Evolutionary conservation across 148 eudicot genomes (phyloP), one percentile per base, ranked within the genome.

Genomic region (Polygonum maritimum): DNA sequence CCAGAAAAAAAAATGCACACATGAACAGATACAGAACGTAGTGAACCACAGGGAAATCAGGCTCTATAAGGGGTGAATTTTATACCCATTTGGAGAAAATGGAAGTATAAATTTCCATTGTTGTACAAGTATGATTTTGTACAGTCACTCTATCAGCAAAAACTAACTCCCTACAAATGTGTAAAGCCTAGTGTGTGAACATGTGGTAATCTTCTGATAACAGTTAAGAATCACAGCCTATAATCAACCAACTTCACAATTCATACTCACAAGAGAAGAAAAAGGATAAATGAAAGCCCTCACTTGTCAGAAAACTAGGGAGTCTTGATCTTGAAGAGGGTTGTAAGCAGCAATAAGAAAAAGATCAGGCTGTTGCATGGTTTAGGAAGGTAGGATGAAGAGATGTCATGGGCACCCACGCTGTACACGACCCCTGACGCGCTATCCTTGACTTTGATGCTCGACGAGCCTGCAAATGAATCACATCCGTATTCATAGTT

Each of bases 371-470:
- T 78, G 75, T 78, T 82, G 65, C 78, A 71, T 16, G 80, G 75
- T 58, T 18, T 52, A 74, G 76, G 78, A 77, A 74, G 67, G 77
- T 55, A 55, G 71, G 88, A 85, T 71, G 89, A 73, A 13, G 88
- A 80, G 11, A 93, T 60, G 72, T 86, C 77, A 31, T 93, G 92
- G 45, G 93, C 79, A 19, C 83, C 87, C 70, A 91, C 87, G 13
- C 82, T 40, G 77, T 83, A 85, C 79, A 79, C 87, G 2, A 76
- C 58, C 69, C 88, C 87, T 22, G 87, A 65, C 58, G 80, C 77
- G 49, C 69, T 83, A 57, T 93, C 96, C 84, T 84, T 93, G 78
- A 93, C 79, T 87, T 85, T 93, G 83, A 91, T 89, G 85, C 86
- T 86, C 1, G 89, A 79, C 26, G 96, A 91, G 76, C 96, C 98